Evolutionary conservation across 805 yeast species (phyloP).

Genomic region (Zygotorulaspora sp.): DNA sequence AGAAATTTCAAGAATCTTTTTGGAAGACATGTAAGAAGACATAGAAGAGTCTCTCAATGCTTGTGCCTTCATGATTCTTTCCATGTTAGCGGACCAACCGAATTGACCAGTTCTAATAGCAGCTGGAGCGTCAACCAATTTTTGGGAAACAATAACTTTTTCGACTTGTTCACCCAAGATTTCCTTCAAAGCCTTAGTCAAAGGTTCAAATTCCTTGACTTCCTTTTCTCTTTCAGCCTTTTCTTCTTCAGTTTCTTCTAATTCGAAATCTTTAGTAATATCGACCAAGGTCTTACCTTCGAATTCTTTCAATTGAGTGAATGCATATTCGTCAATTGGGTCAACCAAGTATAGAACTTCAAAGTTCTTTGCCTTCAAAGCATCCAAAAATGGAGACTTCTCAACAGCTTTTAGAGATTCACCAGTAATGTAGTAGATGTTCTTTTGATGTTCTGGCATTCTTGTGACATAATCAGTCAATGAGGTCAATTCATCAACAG

Average conservation of each 20-base stretch:
- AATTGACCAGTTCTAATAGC: constrained; percentile 99
- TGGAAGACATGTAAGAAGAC: constrained; percentile 99
- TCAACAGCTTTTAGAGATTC: constrained; percentile 96
- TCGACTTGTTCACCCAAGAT: constrained; percentile 97
- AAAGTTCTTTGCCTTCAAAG: constrained; percentile 95
- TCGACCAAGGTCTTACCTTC: constrained; percentile 99
- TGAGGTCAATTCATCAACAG: constrained; percentile 89
- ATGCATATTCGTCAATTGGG: constrained; percentile 99
- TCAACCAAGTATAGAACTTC: constrained; percentile 97
- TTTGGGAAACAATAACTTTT: constrained; percentile 97
- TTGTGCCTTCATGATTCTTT: constrained; percentile 99
- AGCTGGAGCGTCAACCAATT: constrained; percentile 97
- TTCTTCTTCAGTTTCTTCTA: constrained; percentile 98
- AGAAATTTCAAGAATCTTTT: constrained; percentile 98
- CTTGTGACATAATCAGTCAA: constrained; percentile 96
- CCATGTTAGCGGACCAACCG: constrained; percentile 99
- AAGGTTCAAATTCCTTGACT: constrained; percentile 83
- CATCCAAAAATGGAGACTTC: constrained; percentile 98
- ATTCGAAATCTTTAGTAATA: constrained; percentile 97
- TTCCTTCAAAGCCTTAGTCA: constrained; percentile 94
- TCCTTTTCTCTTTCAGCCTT: constrained; percentile 91
- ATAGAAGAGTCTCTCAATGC: constrained; percentile 97
- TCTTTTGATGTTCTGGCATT: constrained; percentile 99
- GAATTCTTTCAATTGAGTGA: constrained; percentile 98
- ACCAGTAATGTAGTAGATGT: constrained; percentile 99